phyloP scores from a whole-genome alignment of 2,329 filamentous ascomycete species.

The Colletotrichum truncatum region DNA sequence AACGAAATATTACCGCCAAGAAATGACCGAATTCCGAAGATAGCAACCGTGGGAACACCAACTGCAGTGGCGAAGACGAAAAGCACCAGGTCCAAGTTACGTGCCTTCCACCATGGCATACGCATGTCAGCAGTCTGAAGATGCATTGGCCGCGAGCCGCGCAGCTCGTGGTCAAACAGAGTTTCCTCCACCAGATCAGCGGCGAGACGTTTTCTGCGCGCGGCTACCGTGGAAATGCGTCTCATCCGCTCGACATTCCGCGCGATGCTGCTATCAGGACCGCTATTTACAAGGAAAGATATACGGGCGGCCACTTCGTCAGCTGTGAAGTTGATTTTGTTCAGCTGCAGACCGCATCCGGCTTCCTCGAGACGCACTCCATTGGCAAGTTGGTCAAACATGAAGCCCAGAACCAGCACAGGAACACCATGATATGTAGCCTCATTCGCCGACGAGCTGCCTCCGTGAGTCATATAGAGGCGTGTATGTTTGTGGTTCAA shows the following conservation, averaged over 20 bases:
- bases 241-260: constrained; percentile 46
- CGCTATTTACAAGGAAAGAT: constrained; percentile 38
- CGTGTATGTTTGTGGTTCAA: constrained; percentile 43
- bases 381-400: constrained; percentile 52
- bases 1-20: no score
- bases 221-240: constrained; percentile 48
- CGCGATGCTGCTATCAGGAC: constrained; percentile 36
- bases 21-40: no score
- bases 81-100: constrained; percentile 20
- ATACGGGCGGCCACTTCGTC: constrained; percentile 39
- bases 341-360: constrained; percentile 45
- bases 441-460: constrained; percentile 51
- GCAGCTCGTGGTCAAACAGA: constrained; percentile 45
- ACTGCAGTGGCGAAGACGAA: no score
- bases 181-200: constrained; percentile 52
- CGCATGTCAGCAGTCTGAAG: constrained; percentile 42
- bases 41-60: no score
- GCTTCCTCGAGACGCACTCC: constrained; percentile 42
- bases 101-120: constrained; percentile 38
- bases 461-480: constrained; percentile 51
- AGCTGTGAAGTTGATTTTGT: constrained; percentile 46
- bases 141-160: not conserved
- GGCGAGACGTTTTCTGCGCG: constrained; percentile 45
- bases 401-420: constrained; percentile 46
- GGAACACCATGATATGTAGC: constrained; percentile 47